These are phyloP conservation scores for Sherardia arvensis DNA, from an alignment of 257 asterid genomes.

Conservation along the genomic window DNA sequence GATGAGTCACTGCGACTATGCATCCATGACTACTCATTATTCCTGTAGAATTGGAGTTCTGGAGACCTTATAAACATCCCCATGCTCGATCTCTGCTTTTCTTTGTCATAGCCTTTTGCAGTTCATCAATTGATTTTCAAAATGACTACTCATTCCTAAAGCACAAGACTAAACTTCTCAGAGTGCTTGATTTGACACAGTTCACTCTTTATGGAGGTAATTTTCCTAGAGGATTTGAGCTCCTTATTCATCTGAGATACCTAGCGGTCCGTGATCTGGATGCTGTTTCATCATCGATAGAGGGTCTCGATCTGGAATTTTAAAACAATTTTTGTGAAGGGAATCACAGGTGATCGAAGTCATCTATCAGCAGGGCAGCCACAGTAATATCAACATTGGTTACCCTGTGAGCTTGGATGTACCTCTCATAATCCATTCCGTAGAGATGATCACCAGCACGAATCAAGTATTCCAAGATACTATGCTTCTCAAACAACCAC, in stretches of 20 bases:
- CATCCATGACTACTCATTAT: neutral
- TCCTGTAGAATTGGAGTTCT: neutral
- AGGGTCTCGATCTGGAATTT: neutral
- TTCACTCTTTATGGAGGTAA: neutral
- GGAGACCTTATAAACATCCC: neutral
- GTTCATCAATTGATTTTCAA: no score
- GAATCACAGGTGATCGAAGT: constrained; percentile 16
- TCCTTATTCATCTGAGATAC: neutral
- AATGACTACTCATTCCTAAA: neutral
- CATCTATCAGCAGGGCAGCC: constrained; percentile 97
- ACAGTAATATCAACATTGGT: constrained; percentile 96
- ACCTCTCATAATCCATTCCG: constrained; percentile 91
- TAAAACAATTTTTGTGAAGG: neutral
- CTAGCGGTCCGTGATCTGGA: neutral
- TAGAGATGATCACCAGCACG: constrained; percentile 96
- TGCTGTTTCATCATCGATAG: neutral
- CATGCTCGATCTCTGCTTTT: neutral
- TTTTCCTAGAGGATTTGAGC: neutral
- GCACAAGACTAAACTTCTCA: neutral
- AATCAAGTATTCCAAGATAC: constrained; percentile 67
- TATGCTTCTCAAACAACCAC: constrained; percentile 92
- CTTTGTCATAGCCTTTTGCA: neutral
- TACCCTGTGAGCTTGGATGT: constrained; percentile 94
- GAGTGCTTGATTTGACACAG: neutral
- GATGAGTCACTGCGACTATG: neutral